Base-by-base conservation (phyloP, 495 filamentous ascomycete species). In the Astrocystis sublimbata region DNA sequence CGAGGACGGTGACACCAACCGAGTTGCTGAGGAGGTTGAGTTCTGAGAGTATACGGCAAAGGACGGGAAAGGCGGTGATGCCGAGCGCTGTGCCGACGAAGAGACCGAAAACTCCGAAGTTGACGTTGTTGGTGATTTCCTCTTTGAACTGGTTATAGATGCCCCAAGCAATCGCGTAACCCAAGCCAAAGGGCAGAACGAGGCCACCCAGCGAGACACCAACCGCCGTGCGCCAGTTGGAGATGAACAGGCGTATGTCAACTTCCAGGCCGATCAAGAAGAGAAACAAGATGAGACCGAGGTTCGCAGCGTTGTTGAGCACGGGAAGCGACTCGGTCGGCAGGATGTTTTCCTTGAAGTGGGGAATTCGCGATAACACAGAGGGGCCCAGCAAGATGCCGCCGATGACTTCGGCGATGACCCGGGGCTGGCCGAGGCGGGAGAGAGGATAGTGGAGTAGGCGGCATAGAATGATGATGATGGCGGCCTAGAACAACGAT, bases 71-170 rank as follows among this genome's bases (percentile, higher is more conserved):
- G 31, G 93, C 94, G 5, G 94, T 98, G 71, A 98, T 98, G 9
- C 92, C 88, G 78, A 98, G 88, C 3, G 94, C 94, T 42, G 96
- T 91, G 70, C 92, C 94, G 65, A 98, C 90, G 73, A 98, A 98
- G 28, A 98, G 85, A 70, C 92, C 85, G 69, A 90, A 98, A 15
- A 90, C 85, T 8, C 89, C 90, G 68, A 97, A 96, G 35, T 73
- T 74, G 46, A 97, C 89, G 1, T 79, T 79, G 4, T 84, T 81
- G 0, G 81, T 84, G 15, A 79, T 84, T 28, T 94, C 91, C 62
- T 83, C 66, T 26, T 79, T 80, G 67, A 97, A 97, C 47, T 92
- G 71, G 58, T 94, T 71, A 66, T 92, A 97, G 12, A 98, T 76
- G 10, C 94, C 94, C 71, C 86, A 94, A 9, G 93, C 90, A 64